These are phyloP conservation scores for Schwanniomyces occidentalis DNA, from an alignment of 805 yeast species.

Conservation along the genomic window DNA sequence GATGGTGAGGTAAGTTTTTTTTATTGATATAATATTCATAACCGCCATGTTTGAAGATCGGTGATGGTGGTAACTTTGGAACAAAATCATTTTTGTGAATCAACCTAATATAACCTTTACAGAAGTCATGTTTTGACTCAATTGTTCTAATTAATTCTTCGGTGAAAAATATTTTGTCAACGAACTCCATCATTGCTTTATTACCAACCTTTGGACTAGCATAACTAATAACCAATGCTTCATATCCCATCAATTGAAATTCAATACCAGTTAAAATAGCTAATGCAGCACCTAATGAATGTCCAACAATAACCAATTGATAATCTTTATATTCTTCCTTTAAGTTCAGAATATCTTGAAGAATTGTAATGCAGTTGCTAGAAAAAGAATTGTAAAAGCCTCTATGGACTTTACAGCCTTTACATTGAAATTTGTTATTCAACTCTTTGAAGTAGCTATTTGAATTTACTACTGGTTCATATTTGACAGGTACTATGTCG, in stretches of 20 bases:
- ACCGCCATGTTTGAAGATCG: slow-evolving; percentile 48
- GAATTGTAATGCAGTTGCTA: slow-evolving; percentile 39
- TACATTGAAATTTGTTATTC: slow-evolving; percentile 33
- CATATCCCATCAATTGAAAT: slow-evolving; percentile 50
- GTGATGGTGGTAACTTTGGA: slow-evolving; percentile 58
- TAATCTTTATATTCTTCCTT: slow-evolving; percentile 46
- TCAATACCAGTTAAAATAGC: slow-evolving; percentile 66
- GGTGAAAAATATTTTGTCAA: slow-evolving; percentile 50
- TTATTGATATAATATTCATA: slow-evolving; percentile 48
- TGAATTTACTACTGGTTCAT: slow-evolving; percentile 42
- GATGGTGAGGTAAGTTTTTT: slow-evolving; percentile 36
- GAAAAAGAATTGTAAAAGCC: slow-evolving; percentile 58
- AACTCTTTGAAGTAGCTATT: slow-evolving; percentile 1
- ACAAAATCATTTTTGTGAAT: slow-evolving; percentile 59
- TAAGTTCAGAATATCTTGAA: slow-evolving; percentile 34
- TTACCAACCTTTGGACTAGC: slow-evolving; percentile 72
- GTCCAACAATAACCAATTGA: slow-evolving; percentile 60
- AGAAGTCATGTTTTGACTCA: slow-evolving; percentile 20
- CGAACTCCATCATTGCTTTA: slow-evolving; percentile 46
- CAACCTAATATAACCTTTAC: slow-evolving; percentile 52
- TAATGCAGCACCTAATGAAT: slow-evolving; percentile 76
- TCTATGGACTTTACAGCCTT: slow-evolving; percentile 57
- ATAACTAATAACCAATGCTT: slow-evolving; percentile 56
- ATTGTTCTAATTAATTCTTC: slow-evolving; percentile 21
- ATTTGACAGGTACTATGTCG: slow-evolving; percentile 45